These are phyloP conservation scores for Metroxylon sagu DNA, from an alignment of 176 grass and related monocot genomes.

Conservation along the genomic window DNA sequence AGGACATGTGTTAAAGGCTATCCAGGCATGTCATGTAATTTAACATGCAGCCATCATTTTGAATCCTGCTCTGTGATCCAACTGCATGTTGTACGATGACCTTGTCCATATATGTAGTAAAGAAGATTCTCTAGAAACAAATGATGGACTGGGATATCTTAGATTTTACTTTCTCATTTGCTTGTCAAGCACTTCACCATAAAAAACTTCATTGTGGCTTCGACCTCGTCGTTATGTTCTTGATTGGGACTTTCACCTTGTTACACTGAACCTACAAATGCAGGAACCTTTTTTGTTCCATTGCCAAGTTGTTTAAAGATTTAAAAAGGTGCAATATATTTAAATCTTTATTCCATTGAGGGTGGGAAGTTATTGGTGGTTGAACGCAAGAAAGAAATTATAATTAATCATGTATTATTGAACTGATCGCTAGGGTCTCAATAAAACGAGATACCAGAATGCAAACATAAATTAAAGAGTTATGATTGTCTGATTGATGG, in stretches of 20 bases:
- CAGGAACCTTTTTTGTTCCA: neutral
- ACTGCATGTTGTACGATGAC: no score
- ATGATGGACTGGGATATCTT: neutral
- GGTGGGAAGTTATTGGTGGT: slow-evolving; percentile 53
- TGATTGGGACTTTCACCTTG: neutral
- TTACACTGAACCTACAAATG: neutral
- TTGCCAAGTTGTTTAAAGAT: slow-evolving; percentile 15
- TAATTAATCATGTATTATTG: slow-evolving; percentile 47
- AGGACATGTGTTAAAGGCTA: no score
- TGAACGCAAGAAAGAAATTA: slow-evolving; percentile 52
- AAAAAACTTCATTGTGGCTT: neutral
- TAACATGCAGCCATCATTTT: no score
- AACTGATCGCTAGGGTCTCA: slow-evolving; percentile 10
- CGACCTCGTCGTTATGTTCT: neutral
- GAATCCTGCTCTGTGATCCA: no score
- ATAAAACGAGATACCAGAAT: slow-evolving; percentile 16
- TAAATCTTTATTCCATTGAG: slow-evolving; percentile 12
- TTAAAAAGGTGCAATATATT: slow-evolving; percentile 2
- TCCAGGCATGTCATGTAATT: no score
- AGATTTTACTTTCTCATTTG: slow-evolving; percentile 1
- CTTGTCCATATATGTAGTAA: no score
- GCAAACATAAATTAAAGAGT: slow-evolving; percentile 22
- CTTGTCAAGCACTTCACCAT: slow-evolving; percentile 2
- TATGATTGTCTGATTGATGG: slow-evolving; percentile 50
- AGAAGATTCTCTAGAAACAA: no score